Conservation (phyloP, 257 asterid genomes). For the Przewalskia tangutica region DNA sequence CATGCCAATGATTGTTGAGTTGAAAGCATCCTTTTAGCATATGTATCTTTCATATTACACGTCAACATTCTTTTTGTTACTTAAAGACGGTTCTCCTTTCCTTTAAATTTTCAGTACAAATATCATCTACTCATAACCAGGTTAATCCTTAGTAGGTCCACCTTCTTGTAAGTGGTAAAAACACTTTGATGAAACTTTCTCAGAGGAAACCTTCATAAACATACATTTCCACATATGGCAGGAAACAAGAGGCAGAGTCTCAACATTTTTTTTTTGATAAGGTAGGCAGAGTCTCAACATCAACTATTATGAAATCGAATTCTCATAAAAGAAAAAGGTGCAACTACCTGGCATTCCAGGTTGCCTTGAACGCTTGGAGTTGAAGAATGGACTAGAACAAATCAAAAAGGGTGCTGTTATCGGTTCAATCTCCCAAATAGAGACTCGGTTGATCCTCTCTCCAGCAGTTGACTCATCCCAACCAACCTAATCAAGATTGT, state of each 20-base stretch:
- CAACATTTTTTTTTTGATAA: too few species aligned
- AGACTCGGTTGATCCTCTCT: slow-evolving; percentile 80
- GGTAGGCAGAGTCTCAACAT: neutral
- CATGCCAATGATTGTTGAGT: neutral
- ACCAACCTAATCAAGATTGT: slow-evolving; percentile 48
- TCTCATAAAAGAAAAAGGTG: neutral
- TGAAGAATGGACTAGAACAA: slow-evolving; percentile 78
- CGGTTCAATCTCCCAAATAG: slow-evolving; percentile 97
- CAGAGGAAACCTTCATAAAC: neutral
- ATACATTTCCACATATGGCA: neutral
- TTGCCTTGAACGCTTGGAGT: slow-evolving; percentile 76
- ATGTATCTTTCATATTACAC: neutral
- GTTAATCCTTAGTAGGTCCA: neutral
- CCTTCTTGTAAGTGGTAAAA: neutral
- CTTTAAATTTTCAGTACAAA: neutral
- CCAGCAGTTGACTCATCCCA: slow-evolving; percentile 98
- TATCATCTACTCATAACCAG: neutral
- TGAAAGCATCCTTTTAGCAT: neutral
- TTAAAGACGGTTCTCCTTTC: neutral
- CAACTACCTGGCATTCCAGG: slow-evolving; percentile 81
- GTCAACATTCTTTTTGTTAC: neutral
- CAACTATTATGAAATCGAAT: neutral
- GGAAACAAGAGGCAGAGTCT: neutral
- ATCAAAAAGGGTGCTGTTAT: slow-evolving; percentile 91
- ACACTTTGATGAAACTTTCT: neutral